Percentiles rank a stretch among this genome's conserved stretches.
Evolutionary conservation across 1,284 basidiomycete genomes (phyloP).

Genomic region (Apiotrichum porosum): DNA sequence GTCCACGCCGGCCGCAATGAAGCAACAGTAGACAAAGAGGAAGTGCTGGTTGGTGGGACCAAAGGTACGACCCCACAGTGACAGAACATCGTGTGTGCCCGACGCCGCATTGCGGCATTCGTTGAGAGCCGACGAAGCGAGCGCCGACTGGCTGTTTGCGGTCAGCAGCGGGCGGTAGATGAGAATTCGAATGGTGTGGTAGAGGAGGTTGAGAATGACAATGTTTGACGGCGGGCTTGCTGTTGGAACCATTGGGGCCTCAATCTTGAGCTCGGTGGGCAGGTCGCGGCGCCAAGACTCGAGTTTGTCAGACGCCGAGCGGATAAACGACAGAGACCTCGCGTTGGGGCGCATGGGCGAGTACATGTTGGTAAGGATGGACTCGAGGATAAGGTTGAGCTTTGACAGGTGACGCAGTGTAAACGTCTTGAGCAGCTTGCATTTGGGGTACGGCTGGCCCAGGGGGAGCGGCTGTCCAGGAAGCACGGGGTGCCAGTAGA

Average conservation of each 20-base stretch:
- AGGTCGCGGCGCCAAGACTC: conserved; percentile 3
- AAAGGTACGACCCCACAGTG: conserved; percentile 12
- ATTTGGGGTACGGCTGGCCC: conserved; percentile 1
- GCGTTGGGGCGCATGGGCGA: conserved; percentile 13
- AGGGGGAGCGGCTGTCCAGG: not conserved
- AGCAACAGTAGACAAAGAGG: conserved; percentile 15
- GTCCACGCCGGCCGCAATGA: conserved; percentile 14
- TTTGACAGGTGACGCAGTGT: conserved; percentile 5
- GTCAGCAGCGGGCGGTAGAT: conserved; percentile 16
- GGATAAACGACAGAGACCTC: conserved; percentile 13
- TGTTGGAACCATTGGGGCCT: not conserved
- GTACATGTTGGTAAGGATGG: conserved; percentile 21
- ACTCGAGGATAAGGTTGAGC: conserved; percentile 18
- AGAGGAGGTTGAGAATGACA: conserved; percentile 16
- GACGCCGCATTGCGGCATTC: conserved; percentile 13
- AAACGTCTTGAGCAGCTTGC: conserved; percentile 8
- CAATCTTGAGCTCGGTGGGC: conserved; percentile 3
- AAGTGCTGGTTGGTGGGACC: conserved; percentile 13
- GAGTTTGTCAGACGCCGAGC: conserved; percentile 1
- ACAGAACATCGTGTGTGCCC: conserved; percentile 9
- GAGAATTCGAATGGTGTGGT: conserved; percentile 11
- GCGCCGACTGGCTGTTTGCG: conserved; percentile 2
- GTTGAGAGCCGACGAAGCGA: conserved; percentile 7
- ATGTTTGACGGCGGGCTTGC: conserved; percentile 6
- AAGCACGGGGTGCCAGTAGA: conserved; percentile 1